These are phyloP conservation scores for Fusarium beomiforme DNA, from an alignment of 2,329 filamentous ascomycete genomes.

Conservation along the genomic window DNA sequence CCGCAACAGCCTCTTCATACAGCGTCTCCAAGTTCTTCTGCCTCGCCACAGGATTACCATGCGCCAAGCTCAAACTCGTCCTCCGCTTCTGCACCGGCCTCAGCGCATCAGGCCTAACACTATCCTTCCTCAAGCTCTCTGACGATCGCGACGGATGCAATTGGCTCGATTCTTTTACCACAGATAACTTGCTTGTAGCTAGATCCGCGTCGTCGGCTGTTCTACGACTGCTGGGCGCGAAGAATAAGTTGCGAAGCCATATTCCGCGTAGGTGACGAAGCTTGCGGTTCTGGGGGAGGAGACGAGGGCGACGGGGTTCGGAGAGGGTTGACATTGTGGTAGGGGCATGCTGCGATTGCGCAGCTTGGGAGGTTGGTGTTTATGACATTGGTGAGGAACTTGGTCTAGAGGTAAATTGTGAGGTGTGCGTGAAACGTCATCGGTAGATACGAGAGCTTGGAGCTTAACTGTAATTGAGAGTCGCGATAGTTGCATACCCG, in stretches of 20 bases:
- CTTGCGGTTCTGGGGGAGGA: conserved; percentile 81
- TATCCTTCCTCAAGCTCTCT: conserved; percentile 57
- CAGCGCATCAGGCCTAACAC: conserved; percentile 51
- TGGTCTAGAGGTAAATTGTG: neutral
- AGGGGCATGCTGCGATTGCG: conserved; percentile 32
- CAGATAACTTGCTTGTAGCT: conserved; percentile 72
- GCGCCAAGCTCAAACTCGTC: conserved; percentile 61
- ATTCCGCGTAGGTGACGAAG: conserved; percentile 88
- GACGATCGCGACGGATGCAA: conserved; percentile 67
- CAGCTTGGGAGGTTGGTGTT: conserved; percentile 15
- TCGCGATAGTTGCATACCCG: conserved; percentile 43
- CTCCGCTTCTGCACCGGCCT: conserved; percentile 51
- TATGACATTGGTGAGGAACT: conserved; percentile 34
- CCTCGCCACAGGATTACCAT: conserved; percentile 59
- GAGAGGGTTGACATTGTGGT: conserved; percentile 49
- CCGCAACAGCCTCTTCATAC: conserved; percentile 77
- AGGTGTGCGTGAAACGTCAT: conserved; percentile 25
- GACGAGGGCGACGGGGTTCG: conserved; percentile 58
- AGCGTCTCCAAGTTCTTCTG: conserved; percentile 82
- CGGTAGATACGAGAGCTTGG: conserved; percentile 27
- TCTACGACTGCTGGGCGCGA: conserved; percentile 67
- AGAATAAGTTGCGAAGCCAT: conserved; percentile 84
- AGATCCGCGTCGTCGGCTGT: conserved; percentile 84
- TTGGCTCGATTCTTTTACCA: conserved; percentile 58
- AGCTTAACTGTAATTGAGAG: conserved; percentile 31